phyloP scores from a whole-genome alignment of 371 early-diverging fungal species.

The Dichotomocladium elegans region DNA sequence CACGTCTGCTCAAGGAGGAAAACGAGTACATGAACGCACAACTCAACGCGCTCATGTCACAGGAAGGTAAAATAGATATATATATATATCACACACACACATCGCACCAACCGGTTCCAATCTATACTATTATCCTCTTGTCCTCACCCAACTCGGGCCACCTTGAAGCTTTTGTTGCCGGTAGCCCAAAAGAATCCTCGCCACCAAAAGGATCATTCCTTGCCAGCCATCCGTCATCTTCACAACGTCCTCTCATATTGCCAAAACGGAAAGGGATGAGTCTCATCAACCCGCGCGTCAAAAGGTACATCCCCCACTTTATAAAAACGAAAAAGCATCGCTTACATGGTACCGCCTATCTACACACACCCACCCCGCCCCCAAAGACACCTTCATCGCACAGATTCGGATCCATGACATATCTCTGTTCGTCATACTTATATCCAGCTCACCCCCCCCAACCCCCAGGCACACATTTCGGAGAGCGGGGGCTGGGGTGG shows the following conservation, averaged over 20 bases:
- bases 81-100: no score
- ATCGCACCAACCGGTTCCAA: no score
- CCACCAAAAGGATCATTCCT: neutral
- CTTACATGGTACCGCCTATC: no score
- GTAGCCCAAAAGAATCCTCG: neutral
- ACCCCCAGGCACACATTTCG: neutral
- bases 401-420: neutral
- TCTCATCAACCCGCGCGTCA: constrained; percentile 5
- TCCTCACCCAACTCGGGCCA: no score
- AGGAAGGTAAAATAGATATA: neutral
- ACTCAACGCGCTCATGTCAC: neutral
- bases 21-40: neutral
- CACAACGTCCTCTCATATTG: neutral
- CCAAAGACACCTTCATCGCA: neutral
- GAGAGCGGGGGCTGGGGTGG: no score
- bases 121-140: neutral
- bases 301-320: constrained; percentile 1
- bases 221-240: neutral
- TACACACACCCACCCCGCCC: no score
- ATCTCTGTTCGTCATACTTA: neutral
- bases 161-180: neutral
- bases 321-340: neutral
- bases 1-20: neutral
- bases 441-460: neutral
- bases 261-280: constrained; percentile 10